Evolutionary conservation across 345 rosid genomes (phyloP), one percentile per base, ranked within the genome.

Genomic region (Garcia nutans): DNA sequence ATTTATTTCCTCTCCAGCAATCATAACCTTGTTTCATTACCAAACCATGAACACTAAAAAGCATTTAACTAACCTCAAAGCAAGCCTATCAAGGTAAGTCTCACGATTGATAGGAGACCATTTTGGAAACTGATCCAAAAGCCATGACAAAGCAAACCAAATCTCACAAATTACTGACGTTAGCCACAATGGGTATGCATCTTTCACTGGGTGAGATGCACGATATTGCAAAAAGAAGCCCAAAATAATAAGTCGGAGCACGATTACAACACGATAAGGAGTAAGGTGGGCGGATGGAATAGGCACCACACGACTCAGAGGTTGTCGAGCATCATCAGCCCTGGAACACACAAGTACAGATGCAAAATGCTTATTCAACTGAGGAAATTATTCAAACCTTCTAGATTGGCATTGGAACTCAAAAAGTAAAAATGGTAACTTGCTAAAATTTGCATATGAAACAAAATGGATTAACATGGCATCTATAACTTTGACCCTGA

Each of bases 141-240:
- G 94, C 99, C 99, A 96, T 44, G 99, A 96, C 82, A 93, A 86
- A 61, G 99, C 98, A 89, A 96, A 96, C 99, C 98, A 95, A 84
- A 96, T 86, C 96, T 96, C 99, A 83, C 99, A 96, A 63, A 96
- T 96, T 81, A 96, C 96, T 6, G 98, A 96, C 75, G 91, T 93
- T 61, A 96, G 74, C 99, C 99, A 96, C 85, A 96, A 77, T 0
- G 96, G 93, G 59, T 96, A 96, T 62, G 99, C 99, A 87, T 88
- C 90, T 78, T 86, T 87, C 84, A 96, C 99, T 0, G 98, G 99
- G 79, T 96, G 99, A 77, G 99, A 93, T n/a, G 56, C 74, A 85
- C 99, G 98, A 66, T 96, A 96, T 81, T 96, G 99, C 71, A 96
- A 81, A 91, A 96, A 93, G 84, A 96, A 93, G n/a, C 91, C 92